A percentile compares a stretch with the other conserved stretches of the same genome.
phyloP scores from a whole-genome alignment of 306 rosid genomes.

The Myrica gale region DNA sequence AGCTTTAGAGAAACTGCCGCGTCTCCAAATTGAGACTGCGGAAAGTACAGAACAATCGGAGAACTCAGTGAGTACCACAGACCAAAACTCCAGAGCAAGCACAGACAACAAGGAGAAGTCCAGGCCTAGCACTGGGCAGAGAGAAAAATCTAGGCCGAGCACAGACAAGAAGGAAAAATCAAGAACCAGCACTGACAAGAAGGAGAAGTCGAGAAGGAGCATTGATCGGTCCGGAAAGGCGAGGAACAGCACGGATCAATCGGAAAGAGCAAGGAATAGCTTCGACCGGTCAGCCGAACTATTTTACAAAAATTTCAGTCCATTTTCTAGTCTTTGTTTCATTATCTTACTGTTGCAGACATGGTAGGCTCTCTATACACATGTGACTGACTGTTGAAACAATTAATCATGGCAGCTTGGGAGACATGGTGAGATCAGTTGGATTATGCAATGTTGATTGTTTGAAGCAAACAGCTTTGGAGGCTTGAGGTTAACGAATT shows the following conservation, averaged over 20 bases:
- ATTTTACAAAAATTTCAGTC: background rate
- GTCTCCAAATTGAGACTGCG: background rate
- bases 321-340: background rate
- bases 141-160: constrained; percentile 49
- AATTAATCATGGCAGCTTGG: constrained; percentile 43
- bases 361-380: no score
- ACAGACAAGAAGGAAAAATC: constrained; percentile 50
- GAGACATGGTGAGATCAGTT: constrained; percentile 74
- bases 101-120: constrained; percentile 37
- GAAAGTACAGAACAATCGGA: constrained; percentile 21
- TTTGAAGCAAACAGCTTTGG: constrained; percentile 51
- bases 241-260: constrained; percentile 53
- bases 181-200: constrained; percentile 41
- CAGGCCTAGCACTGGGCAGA: constrained; percentile 40
- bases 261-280: constrained; percentile 66
- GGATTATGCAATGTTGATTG: constrained; percentile 65
- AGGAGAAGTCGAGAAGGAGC: constrained; percentile 55
- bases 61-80: constrained; percentile 15
- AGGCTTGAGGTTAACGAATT: constrained; percentile 36
- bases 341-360: background rate
- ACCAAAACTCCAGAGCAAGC: constrained; percentile 42
- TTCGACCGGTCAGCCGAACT: constrained; percentile 52
- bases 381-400: constrained; percentile 12
- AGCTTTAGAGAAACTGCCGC: constrained; percentile 50
- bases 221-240: constrained; percentile 40